These are phyloP conservation scores for Diaporthe australafricana DNA, from an alignment of 2,329 filamentous ascomycete genomes.

Conservation along the genomic window DNA sequence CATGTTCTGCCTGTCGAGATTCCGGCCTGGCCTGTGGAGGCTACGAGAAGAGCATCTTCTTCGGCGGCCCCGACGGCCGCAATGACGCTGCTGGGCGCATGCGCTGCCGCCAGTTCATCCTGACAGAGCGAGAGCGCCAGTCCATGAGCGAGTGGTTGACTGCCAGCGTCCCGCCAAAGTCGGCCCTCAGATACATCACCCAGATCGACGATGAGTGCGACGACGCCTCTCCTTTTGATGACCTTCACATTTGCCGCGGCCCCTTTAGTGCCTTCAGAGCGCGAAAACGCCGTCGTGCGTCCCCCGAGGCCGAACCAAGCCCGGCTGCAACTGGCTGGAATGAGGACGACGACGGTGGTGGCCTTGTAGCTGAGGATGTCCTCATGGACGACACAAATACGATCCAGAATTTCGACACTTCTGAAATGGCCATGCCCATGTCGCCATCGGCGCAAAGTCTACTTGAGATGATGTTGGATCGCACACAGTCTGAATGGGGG, in stretches of 20 bases:
- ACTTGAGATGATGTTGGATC: not conserved
- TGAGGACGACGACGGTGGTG: not conserved
- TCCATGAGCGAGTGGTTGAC: conserved; percentile 50
- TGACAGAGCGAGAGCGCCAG: conserved; percentile 50
- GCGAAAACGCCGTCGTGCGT: not conserved
- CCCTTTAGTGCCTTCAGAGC: not conserved
- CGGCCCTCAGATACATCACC: conserved; percentile 37
- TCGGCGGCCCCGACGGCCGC: conserved; percentile 44
- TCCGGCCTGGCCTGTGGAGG: conserved; percentile 33
- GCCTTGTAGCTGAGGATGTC: not conserved
- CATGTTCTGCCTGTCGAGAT: not conserved
- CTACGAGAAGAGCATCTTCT: conserved; percentile 52
- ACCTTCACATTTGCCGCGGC: not conserved
- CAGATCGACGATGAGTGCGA: conserved; percentile 21
- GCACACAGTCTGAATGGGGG: not conserved
- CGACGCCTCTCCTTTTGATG: not conserved
- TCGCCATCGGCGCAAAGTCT: not conserved
- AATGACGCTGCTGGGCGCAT: conserved; percentile 12
- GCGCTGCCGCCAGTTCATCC: conserved; percentile 51
- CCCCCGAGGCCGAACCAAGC: not conserved
- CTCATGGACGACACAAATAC: not conserved
- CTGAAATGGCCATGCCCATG: not conserved
- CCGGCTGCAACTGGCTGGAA: not conserved
- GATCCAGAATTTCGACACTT: not conserved
- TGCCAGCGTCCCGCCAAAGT: conserved; percentile 43